phyloP scores from a whole-genome alignment of 1,284 basidiomycete species.

The Tilletia indica region DNA sequence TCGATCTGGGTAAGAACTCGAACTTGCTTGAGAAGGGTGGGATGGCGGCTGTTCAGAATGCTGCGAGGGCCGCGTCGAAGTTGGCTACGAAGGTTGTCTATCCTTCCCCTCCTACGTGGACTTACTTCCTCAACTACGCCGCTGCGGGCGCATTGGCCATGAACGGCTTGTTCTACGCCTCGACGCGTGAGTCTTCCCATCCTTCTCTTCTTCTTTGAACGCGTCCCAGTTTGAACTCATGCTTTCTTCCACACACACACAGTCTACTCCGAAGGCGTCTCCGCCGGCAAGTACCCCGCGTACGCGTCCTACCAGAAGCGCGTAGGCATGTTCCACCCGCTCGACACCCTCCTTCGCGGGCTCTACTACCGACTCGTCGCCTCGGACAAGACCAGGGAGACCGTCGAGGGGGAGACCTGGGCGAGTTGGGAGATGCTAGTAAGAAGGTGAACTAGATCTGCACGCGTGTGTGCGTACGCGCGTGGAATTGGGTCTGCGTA shows the following conservation, averaged over 20 bases:
- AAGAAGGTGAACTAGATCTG: slow-evolving; percentile 25
- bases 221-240: slow-evolving; percentile 42
- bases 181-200: slow-evolving; percentile 57
- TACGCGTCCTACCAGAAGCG: slow-evolving; percentile 73
- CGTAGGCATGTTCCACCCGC: slow-evolving; percentile 77
- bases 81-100: slow-evolving; percentile 24
- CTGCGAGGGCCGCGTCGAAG: slow-evolving; percentile 57
- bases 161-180: slow-evolving; percentile 43
- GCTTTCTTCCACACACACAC: slow-evolving; percentile 62
- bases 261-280: slow-evolving; percentile 75
- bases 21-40: neutral
- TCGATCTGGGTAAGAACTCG: neutral
- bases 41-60: neutral
- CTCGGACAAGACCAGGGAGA: slow-evolving; percentile 25
- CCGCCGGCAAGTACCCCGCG: slow-evolving; percentile 71
- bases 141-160: slow-evolving; percentile 41
- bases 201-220: slow-evolving; percentile 69
- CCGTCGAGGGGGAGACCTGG: slow-evolving; percentile 44
- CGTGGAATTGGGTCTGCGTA: too few relatives aligned
- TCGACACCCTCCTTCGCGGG: slow-evolving; percentile 60
- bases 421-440: slow-evolving; percentile 20
- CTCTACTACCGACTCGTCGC: slow-evolving; percentile 49
- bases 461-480: too few relatives aligned
- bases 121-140: slow-evolving; percentile 48
- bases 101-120: slow-evolving; percentile 42